Percentiles rank a stretch among this genome's conserved stretches.
phyloP scores from a whole-genome alignment of 768 basidiomycete genomes.

The Podaxis sp. region DNA sequence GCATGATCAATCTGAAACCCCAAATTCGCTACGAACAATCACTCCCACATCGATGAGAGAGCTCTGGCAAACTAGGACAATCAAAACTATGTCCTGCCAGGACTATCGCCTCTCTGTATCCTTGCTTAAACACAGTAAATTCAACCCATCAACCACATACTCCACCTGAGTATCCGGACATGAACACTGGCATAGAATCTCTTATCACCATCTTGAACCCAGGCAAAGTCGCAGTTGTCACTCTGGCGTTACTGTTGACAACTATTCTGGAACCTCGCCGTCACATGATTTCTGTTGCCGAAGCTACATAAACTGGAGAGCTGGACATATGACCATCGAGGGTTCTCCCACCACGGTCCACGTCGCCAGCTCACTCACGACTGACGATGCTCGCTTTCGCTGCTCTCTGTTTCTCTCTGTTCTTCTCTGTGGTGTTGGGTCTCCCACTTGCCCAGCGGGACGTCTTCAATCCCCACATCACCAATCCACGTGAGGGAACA shows the following conservation, averaged over 20 bases:
- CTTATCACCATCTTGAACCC: not conserved
- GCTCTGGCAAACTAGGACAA: not conserved
- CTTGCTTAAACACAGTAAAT: not conserved
- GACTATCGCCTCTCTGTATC: not conserved
- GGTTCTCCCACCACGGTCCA: constrained; percentile 14
- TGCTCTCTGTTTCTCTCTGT: constrained; percentile 25
- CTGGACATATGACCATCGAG: constrained; percentile 17
- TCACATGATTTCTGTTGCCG: constrained; percentile 12
- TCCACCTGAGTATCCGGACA: not conserved
- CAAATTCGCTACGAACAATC: no score
- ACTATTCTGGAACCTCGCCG: constrained; percentile 3
- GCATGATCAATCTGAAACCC: not conserved
- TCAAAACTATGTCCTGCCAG: not conserved
- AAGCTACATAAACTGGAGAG: constrained; percentile 20
- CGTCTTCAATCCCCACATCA: constrained; percentile 49
- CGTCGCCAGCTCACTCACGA: constrained; percentile 13
- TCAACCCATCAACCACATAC: not conserved
- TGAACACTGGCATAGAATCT: not conserved
- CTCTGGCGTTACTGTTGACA: not conserved
- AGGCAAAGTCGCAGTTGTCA: not conserved
- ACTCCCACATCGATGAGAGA: no score
- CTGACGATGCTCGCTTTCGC: constrained; percentile 23
- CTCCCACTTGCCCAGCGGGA: constrained; percentile 35
- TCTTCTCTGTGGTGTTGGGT: constrained; percentile 27
- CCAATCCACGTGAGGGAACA: constrained; percentile 37